phyloP scores from a whole-genome alignment of 495 filamentous ascomycete species.

The Mytilinidion resinicola region DNA sequence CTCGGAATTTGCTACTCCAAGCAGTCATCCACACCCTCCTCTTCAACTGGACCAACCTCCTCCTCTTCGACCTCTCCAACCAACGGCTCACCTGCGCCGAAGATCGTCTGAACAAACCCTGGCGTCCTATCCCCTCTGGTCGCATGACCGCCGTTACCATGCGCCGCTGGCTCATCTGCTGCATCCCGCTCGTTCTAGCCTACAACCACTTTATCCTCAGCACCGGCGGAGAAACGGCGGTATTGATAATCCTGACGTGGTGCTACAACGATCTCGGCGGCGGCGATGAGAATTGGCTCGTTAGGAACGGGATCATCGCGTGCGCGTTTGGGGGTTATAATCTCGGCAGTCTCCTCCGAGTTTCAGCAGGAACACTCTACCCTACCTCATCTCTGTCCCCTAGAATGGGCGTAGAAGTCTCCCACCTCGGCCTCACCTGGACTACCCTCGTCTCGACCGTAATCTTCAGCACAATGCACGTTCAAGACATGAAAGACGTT shows the following conservation, averaged over 20 bases:
- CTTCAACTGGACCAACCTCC: conserved; percentile 34
- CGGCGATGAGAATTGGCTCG: conserved; percentile 38
- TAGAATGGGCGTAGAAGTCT: no score
- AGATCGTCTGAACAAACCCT: conserved; percentile 54
- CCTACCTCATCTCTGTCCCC: conserved; percentile 3
- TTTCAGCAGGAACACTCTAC: conserved; percentile 12
- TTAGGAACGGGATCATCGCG: conserved; percentile 45
- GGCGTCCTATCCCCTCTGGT: conserved; percentile 46
- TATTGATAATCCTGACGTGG: conserved; percentile 41
- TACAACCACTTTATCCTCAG: conserved; percentile 35
- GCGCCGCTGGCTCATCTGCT: conserved; percentile 32
- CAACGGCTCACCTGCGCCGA: conserved; percentile 46
- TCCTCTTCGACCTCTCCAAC: conserved; percentile 45
- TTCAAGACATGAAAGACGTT: conserved; percentile 48
- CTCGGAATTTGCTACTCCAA: conserved; percentile 2
- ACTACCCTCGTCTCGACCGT: conserved; percentile 39
- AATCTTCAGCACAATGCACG: conserved; percentile 46
- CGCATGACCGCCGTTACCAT: conserved; percentile 39
- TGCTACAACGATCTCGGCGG: conserved; percentile 52
- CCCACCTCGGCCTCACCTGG: conserved; percentile 38
- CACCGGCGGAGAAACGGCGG: conserved; percentile 31
- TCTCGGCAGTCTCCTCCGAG: conserved; percentile 26
- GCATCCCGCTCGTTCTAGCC: conserved; percentile 36
- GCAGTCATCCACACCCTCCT: conserved; percentile 3
- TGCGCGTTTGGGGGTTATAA: conserved; percentile 37